Evolutionary conservation across 306 rosid genomes (phyloP).

Genomic region (Cercis canadensis): DNA sequence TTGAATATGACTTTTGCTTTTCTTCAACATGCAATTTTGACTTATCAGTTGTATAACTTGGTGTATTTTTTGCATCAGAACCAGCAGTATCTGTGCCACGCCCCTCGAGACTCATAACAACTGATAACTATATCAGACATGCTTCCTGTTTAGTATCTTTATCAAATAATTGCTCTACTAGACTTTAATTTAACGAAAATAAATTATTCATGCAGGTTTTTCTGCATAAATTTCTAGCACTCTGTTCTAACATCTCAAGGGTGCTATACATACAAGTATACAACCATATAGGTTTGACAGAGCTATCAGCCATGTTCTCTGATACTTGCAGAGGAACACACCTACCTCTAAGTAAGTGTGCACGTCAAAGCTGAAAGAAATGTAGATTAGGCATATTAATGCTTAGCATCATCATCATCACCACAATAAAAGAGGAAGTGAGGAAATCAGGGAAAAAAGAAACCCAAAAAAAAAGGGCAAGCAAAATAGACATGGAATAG

Average conservation of each 20-base stretch:
- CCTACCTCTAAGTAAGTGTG: not conserved
- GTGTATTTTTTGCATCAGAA: constrained; percentile 48
- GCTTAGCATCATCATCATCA: not conserved
- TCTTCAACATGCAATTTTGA: constrained; percentile 47
- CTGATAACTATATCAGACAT: constrained; percentile 54
- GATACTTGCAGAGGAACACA: not conserved
- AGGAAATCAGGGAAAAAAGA: not conserved
- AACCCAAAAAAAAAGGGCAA: not conserved
- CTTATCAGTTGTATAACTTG: constrained; percentile 51
- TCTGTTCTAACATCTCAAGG: not conserved
- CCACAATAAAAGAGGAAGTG: not conserved
- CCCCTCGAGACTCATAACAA: constrained; percentile 65
- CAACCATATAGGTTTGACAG: not conserved
- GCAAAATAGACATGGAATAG: not conserved
- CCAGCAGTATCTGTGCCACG: constrained; percentile 48
- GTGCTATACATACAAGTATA: not conserved
- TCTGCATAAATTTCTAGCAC: constrained; percentile 1
- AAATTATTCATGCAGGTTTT: constrained; percentile 3
- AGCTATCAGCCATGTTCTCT: not conserved
- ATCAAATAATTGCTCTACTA: constrained; percentile 36
- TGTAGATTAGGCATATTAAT: not conserved
- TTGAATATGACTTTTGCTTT: constrained; percentile 44
- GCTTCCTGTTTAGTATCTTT: constrained; percentile 39
- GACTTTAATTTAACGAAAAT: constrained; percentile 25
- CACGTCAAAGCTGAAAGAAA: not conserved